Evolutionary conservation across 2,329 filamentous ascomycete genomes (phyloP).

Genomic region (Ophiosphaerella herpotricha): DNA sequence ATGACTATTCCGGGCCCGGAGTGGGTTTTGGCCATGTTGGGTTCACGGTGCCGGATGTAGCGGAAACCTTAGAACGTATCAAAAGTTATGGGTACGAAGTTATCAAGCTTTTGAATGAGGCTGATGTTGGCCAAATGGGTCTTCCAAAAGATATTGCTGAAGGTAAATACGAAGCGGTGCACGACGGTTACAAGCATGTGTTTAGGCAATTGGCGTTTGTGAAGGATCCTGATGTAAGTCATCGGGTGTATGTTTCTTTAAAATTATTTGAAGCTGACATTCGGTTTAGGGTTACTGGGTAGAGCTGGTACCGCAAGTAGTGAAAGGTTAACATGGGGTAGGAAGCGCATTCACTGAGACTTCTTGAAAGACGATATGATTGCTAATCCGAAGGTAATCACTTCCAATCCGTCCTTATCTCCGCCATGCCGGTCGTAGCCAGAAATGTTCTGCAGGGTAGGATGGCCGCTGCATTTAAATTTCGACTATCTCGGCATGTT

Average conservation of each 20-base stretch:
- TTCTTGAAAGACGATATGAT: too few relatives aligned
- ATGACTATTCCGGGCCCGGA: conserved; percentile 24
- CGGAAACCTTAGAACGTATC: conserved; percentile 24
- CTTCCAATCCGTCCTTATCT: too few relatives aligned
- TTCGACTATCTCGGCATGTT: too few relatives aligned
- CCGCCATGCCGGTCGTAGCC: too few relatives aligned
- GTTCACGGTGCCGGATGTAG: conserved; percentile 41
- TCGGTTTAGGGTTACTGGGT: conserved; percentile 35
- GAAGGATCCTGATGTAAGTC: conserved; percentile 41
- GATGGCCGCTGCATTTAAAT: too few relatives aligned
- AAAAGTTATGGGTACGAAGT: conserved; percentile 29
- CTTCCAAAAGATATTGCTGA: conserved; percentile 22
- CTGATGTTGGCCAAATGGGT: conserved; percentile 29
- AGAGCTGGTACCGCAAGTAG: conserved; percentile 32
- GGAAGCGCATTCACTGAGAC: too few relatives aligned
- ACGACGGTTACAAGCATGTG: conserved; percentile 33
- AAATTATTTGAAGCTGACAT: conserved; percentile 6
- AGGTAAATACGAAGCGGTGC: conserved; percentile 22
- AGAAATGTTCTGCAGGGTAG: too few relatives aligned
- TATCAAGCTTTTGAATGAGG: conserved; percentile 34
- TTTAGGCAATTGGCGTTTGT: conserved; percentile 42
- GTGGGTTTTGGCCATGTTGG: conserved; percentile 44
- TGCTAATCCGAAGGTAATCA: too few relatives aligned
- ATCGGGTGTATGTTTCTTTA: not conserved
- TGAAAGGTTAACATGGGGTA: conserved; percentile 6